These are phyloP conservation scores for Microbotryomycetes sp. DNA, from an alignment of 1,284 basidiomycete genomes.

Conservation along the genomic window DNA sequence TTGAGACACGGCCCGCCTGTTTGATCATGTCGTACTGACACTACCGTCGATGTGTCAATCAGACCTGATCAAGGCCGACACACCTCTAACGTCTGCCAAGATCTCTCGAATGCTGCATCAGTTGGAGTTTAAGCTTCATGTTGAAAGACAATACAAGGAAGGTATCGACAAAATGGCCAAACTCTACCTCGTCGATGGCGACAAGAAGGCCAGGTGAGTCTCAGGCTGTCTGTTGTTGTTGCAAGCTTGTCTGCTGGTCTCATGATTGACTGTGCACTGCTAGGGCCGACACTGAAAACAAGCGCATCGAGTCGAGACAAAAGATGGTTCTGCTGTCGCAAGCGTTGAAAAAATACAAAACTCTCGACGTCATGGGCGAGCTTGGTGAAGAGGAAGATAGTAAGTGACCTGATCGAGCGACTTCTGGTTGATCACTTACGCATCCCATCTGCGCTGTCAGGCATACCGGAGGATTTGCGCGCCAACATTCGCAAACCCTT, in stretches of 20 bases:
- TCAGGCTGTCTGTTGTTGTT: not conserved
- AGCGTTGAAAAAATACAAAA: conserved; percentile 94
- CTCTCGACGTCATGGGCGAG: conserved; percentile 86
- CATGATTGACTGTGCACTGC: not conserved
- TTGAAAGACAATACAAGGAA: conserved; percentile 96
- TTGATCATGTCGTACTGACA: not conserved
- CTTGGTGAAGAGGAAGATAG: conserved; percentile 71
- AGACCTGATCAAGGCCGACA: conserved; percentile 97
- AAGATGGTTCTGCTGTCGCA: conserved; percentile 91
- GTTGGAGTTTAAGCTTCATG: conserved; percentile 97
- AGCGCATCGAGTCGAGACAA: conserved; percentile 87
- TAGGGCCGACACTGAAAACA: conserved; percentile 73
- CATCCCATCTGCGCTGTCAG: conserved; percentile 14
- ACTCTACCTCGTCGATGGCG: conserved; percentile 72
- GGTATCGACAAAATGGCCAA: conserved; percentile 97
- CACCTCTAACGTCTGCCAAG: conserved; percentile 90
- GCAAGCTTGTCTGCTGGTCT: not conserved
- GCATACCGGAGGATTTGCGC: conserved; percentile 61
- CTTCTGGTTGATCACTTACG: not conserved
- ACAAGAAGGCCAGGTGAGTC: conserved; percentile 73
- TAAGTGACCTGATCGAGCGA: conserved; percentile 29
- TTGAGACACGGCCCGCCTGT: too few species aligned
- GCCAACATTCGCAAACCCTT: conserved; percentile 87
- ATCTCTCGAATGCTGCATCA: conserved; percentile 98
- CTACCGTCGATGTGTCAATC: not conserved